Evolutionary conservation across 352 stramenopile species (phyloP).

Genomic region (Phytophthora palmivora): DNA sequence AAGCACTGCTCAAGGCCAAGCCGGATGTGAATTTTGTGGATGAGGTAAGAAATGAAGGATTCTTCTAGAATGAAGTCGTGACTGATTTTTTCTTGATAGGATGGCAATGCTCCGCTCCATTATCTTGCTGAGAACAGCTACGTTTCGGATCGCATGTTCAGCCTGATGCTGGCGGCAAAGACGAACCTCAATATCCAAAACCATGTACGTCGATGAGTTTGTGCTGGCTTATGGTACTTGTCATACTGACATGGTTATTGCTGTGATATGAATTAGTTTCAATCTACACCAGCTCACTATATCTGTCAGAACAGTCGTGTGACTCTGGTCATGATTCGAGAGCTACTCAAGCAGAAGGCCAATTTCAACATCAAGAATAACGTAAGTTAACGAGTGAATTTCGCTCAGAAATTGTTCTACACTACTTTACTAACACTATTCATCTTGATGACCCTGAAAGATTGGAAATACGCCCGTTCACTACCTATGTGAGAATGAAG

Average conservation of each 20-base stretch:
- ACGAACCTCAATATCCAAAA: conserved; percentile 72
- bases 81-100: conserved; percentile 33
- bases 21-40: conserved; percentile 57
- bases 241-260: conserved; percentile 7
- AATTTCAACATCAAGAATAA: conserved; percentile 84
- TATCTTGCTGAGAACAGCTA: conserved; percentile 62
- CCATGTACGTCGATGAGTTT: conserved; percentile 39
- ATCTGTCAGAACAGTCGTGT: conserved; percentile 72
- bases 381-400: conserved; percentile 29
- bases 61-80: not conserved
- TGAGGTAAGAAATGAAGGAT: conserved; percentile 27
- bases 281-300: conserved; percentile 76
- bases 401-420: not conserved
- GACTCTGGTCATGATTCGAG: conserved; percentile 46
- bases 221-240: not conserved
- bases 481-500: conserved; percentile 76
- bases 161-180: conserved; percentile 48
- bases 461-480: conserved; percentile 82
- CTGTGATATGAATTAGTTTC: conserved; percentile 49
- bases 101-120: conserved; percentile 75
- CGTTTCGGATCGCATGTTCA: conserved; percentile 46
- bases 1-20: conserved; percentile 50
- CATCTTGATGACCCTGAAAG: conserved; percentile 30
- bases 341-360: conserved; percentile 63
- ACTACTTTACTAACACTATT: not conserved